Evolutionary conservation across 179 eudicot genomes (phyloP), one percentile per base, ranked within the genome.

Genomic region (Patellifolia procumbens): DNA sequence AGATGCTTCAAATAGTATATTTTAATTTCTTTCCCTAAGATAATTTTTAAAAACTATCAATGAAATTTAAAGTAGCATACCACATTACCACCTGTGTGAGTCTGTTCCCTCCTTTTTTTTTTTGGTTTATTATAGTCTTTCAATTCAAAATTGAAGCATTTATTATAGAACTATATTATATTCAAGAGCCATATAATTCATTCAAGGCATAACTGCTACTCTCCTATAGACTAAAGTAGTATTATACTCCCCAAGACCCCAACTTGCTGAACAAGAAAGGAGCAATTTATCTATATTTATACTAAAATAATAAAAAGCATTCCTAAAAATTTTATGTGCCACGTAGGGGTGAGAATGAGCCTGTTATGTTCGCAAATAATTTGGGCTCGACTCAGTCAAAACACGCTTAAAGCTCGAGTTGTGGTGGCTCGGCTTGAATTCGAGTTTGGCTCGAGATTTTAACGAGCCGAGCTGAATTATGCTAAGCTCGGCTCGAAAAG

Each of bases 131-230:
- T 58, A 6, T 11, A 26, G 3, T 32, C 34, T n/a, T n/a, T n/a
- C n/a, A n/a, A n/a, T n/a, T n/a, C n/a, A n/a, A n/a, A n/a, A n/a
- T n/a, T n/a, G n/a, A n/a, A n/a, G n/a, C n/a, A n/a, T n/a, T n/a
- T n/a, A n/a, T n/a, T n/a, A n/a, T n/a, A n/a, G n/a, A n/a, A n/a
- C 26, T 58, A 58, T 58, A 55, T 55, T 55, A 26, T 55, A 55
- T 1, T 42, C 45, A 42, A 42, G 4, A 9, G 9, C 45, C 45
- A 42, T 55, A 55, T 22, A 55, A 55, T 1, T 55, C 60, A 55
- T 55, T 55, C 60, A 55, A 55, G 29, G 60, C 60, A 55, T 55
- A 55, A 55, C 29, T 55, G 60, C 29, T 53, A 53, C 59, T 5
- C 26, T 6, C 3, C 24, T 55, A 55, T 24, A 17, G 2, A 0